phyloP scores from a whole-genome alignment of 441 rosid genomes.

The Oxalis stricta region DNA sequence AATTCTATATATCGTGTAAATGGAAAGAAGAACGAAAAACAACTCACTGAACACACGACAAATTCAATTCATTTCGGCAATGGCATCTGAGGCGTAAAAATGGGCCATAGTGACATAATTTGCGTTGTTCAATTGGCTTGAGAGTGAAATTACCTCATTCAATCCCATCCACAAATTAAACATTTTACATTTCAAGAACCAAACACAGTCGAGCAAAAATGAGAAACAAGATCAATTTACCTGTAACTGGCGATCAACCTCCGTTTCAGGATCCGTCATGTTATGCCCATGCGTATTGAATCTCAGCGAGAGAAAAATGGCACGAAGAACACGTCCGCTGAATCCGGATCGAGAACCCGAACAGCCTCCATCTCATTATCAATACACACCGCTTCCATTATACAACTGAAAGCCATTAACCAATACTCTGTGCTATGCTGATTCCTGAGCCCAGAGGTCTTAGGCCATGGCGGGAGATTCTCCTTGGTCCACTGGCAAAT shows the following conservation, averaged over 20 bases:
- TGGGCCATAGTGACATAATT: too few species aligned
- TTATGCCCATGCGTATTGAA: slow-evolving; percentile 75
- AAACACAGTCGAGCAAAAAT: too few species aligned
- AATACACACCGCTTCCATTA: slow-evolving; percentile 34
- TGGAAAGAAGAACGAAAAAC: too few species aligned
- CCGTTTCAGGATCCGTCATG: slow-evolving; percentile 87
- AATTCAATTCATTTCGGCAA: too few species aligned
- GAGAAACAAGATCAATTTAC: slow-evolving; percentile 18
- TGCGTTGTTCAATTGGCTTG: too few species aligned
- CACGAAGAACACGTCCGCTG: slow-evolving; percentile 72
- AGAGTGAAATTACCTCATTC: too few species aligned
- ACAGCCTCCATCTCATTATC: slow-evolving; percentile 32
- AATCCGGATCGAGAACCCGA: slow-evolving; percentile 58
- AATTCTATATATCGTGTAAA: too few species aligned
- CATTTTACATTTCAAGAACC: too few species aligned
- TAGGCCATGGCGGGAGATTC: slow-evolving; percentile 80
- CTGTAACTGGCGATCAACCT: slow-evolving; percentile 74
- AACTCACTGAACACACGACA: neutral
- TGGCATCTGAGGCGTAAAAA: too few species aligned
- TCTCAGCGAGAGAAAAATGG: slow-evolving; percentile 79
- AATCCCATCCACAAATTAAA: too few species aligned
- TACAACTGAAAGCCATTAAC: slow-evolving; percentile 78
- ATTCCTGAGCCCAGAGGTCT: slow-evolving; percentile 76
- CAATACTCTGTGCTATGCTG: slow-evolving; percentile 92
- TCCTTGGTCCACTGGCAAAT: slow-evolving; percentile 36